Percentiles rank a stretch among this genome's conserved stretches.
Evolutionary conservation across 225 moss, liverwort and hornwort genomes (phyloP).

Genomic region (Rhytidiadelphus loreus): DNA sequence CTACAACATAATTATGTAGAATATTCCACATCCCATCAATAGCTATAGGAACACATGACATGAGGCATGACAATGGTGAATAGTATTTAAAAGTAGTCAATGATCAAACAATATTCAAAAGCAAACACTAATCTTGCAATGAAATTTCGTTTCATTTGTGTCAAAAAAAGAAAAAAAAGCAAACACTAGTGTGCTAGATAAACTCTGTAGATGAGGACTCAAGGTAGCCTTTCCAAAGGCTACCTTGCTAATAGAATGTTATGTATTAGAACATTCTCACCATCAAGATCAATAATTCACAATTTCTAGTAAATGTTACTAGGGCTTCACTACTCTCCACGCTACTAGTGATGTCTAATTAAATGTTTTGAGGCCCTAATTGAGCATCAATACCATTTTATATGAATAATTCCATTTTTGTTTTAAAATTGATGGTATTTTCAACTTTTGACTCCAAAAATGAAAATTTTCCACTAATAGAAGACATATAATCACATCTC

Average conservation of each 20-base stretch:
- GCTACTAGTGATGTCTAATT: accelerated
- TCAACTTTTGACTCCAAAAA: not conserved
- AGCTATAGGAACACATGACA: accelerated
- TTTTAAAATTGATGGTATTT: not conserved
- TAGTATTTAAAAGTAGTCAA: not conserved
- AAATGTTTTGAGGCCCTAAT: too few relatives aligned
- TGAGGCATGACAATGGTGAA: not conserved
- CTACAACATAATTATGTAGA: accelerated
- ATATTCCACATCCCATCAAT: not conserved
- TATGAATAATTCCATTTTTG: not conserved
- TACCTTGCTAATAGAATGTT: too few relatives aligned
- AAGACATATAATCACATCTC: not conserved
- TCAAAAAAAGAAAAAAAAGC: too few relatives aligned
- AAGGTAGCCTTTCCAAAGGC: too few relatives aligned
- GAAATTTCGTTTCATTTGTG: too few relatives aligned
- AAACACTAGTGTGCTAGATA: too few relatives aligned
- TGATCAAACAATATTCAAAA: too few relatives aligned
- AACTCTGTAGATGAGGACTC: too few relatives aligned
- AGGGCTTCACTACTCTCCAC: accelerated
- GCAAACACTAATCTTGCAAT: too few relatives aligned
- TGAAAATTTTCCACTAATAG: not conserved
- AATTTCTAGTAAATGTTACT: not conserved
- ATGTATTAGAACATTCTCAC: not conserved
- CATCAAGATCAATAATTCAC: not conserved
- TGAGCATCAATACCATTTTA: not conserved